A percentile compares a stretch with the other conserved stretches of the same genome.
Evolutionary conservation across 2,329 filamentous ascomycete species (phyloP).

Genomic region (Lasiodiplodia hormozganensis): DNA sequence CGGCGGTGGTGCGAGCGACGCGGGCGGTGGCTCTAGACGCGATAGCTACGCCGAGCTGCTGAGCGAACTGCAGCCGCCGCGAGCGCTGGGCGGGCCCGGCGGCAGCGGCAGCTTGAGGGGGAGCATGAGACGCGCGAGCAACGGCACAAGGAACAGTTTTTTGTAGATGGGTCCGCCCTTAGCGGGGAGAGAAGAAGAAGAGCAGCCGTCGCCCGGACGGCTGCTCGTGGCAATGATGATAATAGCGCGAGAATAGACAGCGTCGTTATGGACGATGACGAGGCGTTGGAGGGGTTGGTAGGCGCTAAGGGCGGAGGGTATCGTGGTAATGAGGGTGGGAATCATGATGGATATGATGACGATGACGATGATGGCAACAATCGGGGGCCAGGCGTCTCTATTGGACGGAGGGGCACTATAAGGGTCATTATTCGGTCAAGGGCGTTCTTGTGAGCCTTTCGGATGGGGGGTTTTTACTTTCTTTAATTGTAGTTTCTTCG

Average conservation of each 20-base stretch:
- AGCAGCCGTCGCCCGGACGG: no score
- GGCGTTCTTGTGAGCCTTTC: conserved; percentile 24
- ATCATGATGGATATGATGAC: conserved; percentile 9
- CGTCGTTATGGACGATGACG: conserved; percentile 1
- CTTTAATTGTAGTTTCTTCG: conserved; percentile 6
- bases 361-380: neutral
- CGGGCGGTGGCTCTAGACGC: conserved; percentile 51
- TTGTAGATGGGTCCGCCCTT: conserved; percentile 31
- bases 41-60: conserved; percentile 39
- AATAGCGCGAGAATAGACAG: neutral
- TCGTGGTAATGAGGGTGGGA: conserved; percentile 5
- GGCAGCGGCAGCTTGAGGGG: conserved; percentile 12
- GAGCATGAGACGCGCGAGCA: conserved; percentile 11
- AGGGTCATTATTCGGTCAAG: conserved; percentile 19
- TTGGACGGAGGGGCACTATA: conserved; percentile 7
- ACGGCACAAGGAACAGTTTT: conserved; percentile 27
- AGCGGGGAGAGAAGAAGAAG: conserved; percentile 4
- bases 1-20: conserved; percentile 31
- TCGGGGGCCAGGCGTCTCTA: neutral
- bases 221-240: neutral
- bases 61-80: conserved; percentile 26
- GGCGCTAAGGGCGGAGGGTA: conserved; percentile 25
- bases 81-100: conserved; percentile 3
- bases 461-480: neutral
- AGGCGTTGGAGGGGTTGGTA: neutral